Evolutionary conservation across 1,284 basidiomycete genomes (phyloP), one percentile per base, ranked within the genome.

Genomic region (Cryptococcus depauperatus): DNA sequence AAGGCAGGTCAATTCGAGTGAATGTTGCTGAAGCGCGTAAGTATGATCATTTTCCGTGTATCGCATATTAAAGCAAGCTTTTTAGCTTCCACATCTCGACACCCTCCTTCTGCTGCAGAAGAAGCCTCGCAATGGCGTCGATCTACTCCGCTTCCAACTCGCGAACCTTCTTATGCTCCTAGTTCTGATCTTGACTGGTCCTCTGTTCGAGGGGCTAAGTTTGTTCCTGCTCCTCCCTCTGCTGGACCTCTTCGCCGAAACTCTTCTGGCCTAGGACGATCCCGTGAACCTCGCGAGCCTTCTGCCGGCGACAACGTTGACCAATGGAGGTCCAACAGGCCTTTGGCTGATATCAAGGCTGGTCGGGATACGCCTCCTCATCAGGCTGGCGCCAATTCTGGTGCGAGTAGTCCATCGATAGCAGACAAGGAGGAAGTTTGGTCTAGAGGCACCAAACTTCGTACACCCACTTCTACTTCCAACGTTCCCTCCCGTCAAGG

Each of bases 21-120:
- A 89, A 85, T 68, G 92, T 98, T 35, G 95, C 95, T 16, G 95
- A 98, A 65, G 84, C 93, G 52, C 85, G 89, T 88, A 68, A 76
- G 84, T 79, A 44, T 16, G 21, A 4, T 21, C 29, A 35, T 26
- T 26, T 32, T 16, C 26, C 25, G 21, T 21, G 10, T 11, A 21
- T 22, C 10, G 3, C 13, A 13, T 26, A n/a, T 35, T 14, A 16
- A 29, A n/a, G 28, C 16, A 30, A 18, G 5, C 18, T 19, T 27
- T 25, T 13, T 21, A 28, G 11, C 41, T 54, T 51, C 52, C 5
- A 45, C 54, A 27, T 49, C 56, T 30, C 54, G 64, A 41, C 57
- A 47, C 35, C 54, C 55, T n/a, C 62, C 68, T 19, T 72, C 70
- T 32, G 65, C 61, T 19, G 75, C 75, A 4, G 75, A 76, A 40